Conservation (phyloP, 2,329 filamentous ascomycete genomes). For the Fusarium graminum region DNA sequence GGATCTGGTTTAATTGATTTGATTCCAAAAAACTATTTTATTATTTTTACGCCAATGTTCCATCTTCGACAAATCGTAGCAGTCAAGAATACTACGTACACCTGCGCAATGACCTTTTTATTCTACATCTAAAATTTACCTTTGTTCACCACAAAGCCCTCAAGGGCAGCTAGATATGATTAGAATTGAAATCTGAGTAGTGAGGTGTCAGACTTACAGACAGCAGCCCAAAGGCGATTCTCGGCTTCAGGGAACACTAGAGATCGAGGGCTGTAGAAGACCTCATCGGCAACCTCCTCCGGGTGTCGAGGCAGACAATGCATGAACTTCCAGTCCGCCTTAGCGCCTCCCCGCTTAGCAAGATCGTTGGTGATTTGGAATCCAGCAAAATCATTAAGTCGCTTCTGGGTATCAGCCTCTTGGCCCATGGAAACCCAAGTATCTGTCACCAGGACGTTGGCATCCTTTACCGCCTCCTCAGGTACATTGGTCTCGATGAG, state of each 20-base stretch:
- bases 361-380: slow-evolving; percentile 93
- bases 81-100: slow-evolving; percentile 31
- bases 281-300: slow-evolving; percentile 93
- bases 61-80: slow-evolving; percentile 23
- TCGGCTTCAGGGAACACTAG: slow-evolving; percentile 95
- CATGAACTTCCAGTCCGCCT: slow-evolving; percentile 96
- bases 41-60: slow-evolving; percentile 47
- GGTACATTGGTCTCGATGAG: slow-evolving; percentile 82
- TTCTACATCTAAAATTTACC: slow-evolving; percentile 71
- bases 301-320: slow-evolving; percentile 93
- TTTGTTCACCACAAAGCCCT: slow-evolving; percentile 95
- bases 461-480: slow-evolving; percentile 85
- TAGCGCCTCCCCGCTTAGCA: slow-evolving; percentile 86
- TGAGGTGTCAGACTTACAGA: slow-evolving; percentile 66
- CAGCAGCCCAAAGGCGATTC: slow-evolving; percentile 92
- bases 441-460: slow-evolving; percentile 93
- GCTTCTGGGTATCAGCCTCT: slow-evolving; percentile 83
- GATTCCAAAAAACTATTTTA: slow-evolving; percentile 49
- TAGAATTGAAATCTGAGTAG: slow-evolving; percentile 14
- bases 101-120: not conserved
- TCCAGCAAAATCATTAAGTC: slow-evolving; percentile 84
- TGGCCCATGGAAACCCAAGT: slow-evolving; percentile 99
- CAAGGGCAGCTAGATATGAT: slow-evolving; percentile 72
- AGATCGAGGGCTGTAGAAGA: slow-evolving; percentile 89
- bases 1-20: slow-evolving; percentile 47